Evolutionary conservation across 78 protist species (phyloP), one percentile per base, ranked within the genome.

Genomic region (Cyanophora paradoxa): DNA sequence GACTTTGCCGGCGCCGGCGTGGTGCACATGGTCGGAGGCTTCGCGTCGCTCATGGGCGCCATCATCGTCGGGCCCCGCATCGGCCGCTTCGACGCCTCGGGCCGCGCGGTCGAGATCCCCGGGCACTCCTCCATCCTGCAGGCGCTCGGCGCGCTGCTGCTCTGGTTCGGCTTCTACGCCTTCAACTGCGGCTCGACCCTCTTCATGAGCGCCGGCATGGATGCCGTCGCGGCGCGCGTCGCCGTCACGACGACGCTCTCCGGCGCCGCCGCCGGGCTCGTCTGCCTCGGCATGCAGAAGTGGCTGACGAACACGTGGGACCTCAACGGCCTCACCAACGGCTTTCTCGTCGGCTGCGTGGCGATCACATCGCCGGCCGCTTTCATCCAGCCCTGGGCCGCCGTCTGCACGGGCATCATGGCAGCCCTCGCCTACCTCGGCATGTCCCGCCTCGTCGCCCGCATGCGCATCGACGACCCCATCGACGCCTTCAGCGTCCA

Each of bases 11-110:
- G 87, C 33, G 65, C 75, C 0, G 79, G 77, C 3, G 88, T 79
- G 11, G 95, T 92, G n/a, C 95, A 92, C 83, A 57, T 81, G 68
- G 79, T 73, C n/a, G 96, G 93, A 56, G 95, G 91, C 28, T 16
- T 78, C 24, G 62, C 79, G 10, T 89, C 84, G 14, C 52, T 92
- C 22, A 76, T 77, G 26, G 93, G 92, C 7, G 76, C 92, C 1
- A 34, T 63, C 48, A 24, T 87, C 16, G 52, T 86, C 26, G 92
- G 93, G 14, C 94, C 96, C 0, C 77, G 95, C 22, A 58, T 40
- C 7, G 93, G 94, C 30, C 64, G 91, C 19, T 84, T 84, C 48
- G 82, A 70, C 34, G 54, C 74, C 6, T 69, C 50, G 28, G 63
- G 65, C 26, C 20, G 3, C 17, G 22, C 14, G 0, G 34, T n/a